phyloP scores from a whole-genome alignment of 805 yeast species.

The Zygosaccharomyces kombuchaensis region DNA sequence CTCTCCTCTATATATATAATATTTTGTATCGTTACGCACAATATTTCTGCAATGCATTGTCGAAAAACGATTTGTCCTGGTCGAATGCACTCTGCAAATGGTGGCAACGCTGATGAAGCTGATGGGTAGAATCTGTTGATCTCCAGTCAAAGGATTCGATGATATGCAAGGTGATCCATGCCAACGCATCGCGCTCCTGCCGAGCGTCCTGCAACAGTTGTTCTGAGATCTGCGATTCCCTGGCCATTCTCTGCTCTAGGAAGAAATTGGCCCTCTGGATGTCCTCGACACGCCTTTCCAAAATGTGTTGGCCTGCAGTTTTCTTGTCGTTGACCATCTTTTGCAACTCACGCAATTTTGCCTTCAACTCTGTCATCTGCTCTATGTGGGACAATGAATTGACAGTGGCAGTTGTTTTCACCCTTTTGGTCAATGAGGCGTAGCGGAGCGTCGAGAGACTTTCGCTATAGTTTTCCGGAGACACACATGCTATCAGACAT shows the following conservation, averaged over 20 bases:
- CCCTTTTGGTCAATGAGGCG: constrained; percentile 70
- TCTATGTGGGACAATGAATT: constrained; percentile 38
- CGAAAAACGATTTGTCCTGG: constrained; percentile 1
- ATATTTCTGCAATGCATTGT: constrained; percentile 2
- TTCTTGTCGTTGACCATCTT: constrained; percentile 29
- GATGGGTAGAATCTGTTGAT: not conserved
- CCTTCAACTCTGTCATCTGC: constrained; percentile 37
- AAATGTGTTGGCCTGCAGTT: constrained; percentile 10
- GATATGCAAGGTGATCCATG: not conserved
- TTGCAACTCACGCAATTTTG: constrained; percentile 38
- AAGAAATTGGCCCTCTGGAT: constrained; percentile 17
- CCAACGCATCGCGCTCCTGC: constrained; percentile 2
- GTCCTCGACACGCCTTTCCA: constrained; percentile 27
- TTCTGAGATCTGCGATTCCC: constrained; percentile 11
- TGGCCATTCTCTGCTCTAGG: constrained; percentile 16
- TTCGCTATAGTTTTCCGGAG: constrained; percentile 77
- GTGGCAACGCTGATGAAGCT: not conserved
- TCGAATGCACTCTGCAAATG: not conserved
- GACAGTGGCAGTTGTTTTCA: constrained; percentile 55
- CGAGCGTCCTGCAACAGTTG: not conserved
- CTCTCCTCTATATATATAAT: not conserved
- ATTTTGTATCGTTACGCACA: not conserved
- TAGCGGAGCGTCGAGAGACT: constrained; percentile 70
- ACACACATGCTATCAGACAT: constrained; percentile 78
- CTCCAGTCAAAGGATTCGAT: constrained; percentile 4